Percentiles rank a stretch among this genome's conserved stretches.
phyloP scores from a whole-genome alignment of 2,329 filamentous ascomycete genomes.

The Fusarium begoniae region DNA sequence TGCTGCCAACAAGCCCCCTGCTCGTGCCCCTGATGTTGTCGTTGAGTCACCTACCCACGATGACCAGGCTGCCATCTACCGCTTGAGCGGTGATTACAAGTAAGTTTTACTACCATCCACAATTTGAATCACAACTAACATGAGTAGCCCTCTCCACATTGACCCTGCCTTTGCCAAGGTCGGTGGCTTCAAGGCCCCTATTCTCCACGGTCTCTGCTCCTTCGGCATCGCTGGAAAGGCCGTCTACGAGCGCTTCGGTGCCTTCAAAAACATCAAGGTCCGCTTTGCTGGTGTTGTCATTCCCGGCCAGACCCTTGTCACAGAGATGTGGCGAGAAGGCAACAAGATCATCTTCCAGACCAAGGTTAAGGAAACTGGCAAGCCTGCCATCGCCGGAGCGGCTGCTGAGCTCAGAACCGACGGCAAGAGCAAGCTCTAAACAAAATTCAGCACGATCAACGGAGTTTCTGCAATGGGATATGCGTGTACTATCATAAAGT shows the following conservation, averaged over 20 bases:
- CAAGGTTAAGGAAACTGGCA: constrained; percentile 92
- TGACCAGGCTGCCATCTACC: constrained; percentile 93
- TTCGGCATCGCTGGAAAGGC: constrained; percentile 94
- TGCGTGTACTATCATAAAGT: constrained; percentile 38
- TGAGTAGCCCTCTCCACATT: constrained; percentile 80
- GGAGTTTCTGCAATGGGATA: constrained; percentile 24
- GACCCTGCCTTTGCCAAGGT: constrained; percentile 95
- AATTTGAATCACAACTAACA: background rate
- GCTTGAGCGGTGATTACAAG: constrained; percentile 93
- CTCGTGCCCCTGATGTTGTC: constrained; percentile 79
- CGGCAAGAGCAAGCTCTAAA: constrained; percentile 46
- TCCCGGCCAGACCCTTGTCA: constrained; percentile 88
- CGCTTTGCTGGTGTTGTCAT: constrained; percentile 87
- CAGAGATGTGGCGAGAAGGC: constrained; percentile 94
- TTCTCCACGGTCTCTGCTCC: constrained; percentile 95
- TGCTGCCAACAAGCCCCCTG: constrained; percentile 79
- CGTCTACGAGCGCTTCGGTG: constrained; percentile 83
- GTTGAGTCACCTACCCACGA: constrained; percentile 87
- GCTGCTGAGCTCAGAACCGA: constrained; percentile 74
- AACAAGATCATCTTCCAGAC: constrained; percentile 84
- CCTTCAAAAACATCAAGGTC: constrained; percentile 91
- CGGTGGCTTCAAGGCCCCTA: constrained; percentile 92
- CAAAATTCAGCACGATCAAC: constrained; percentile 4
- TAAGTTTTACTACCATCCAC: constrained; percentile 43
- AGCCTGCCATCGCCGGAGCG: constrained; percentile 83